Base-by-base conservation (phyloP, 495 filamentous ascomycete species). In the Trichoderma asperelloides region DNA sequence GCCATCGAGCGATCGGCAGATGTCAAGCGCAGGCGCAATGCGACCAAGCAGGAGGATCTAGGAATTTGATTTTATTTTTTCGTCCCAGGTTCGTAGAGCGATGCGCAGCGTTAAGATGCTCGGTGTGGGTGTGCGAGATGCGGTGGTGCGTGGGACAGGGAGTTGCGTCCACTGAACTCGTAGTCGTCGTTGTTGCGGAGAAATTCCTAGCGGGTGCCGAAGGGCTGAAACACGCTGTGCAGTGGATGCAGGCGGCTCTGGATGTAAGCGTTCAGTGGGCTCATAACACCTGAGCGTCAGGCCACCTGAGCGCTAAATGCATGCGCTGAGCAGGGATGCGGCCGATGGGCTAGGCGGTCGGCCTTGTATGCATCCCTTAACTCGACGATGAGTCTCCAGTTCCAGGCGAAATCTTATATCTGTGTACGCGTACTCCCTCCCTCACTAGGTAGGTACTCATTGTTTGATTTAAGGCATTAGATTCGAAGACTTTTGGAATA, bases 51-150 rank as follows among this genome's bases (percentile, higher is more conserved):
- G 27, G 25, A 60, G 23, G 55, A 30, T 51, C n/a, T n/a, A 21
- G 47, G 21, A 21, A 23, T 51, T 23, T 51, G n/a, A 21, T 23
- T 11, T 4, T 51, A 30, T 60, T 28, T 15, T 16, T 60, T 3
- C 12, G 55, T 18, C 8, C 25, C 28, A 25, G 23, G 27, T 60
- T 60, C 25, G 55, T 21, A 60, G 12, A 25, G 55, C 25, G 55
- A 27, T 25, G 55, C 28, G 13, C 27, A 60, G 25, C 7, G 55
- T 15, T 1, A 25, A 51, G 47, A 51, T 51, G 55, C 27, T 60
- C 23, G 23, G 55, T 60, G 55, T 60, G 55, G 55, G 55, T 60
- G 55, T 60, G 55, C 27, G 55, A 60, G 55, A 60, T 60, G 55
- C 55, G 12, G 55, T 60, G 25, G 55, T 60, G 55, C 55, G 55